Conservation (phyloP, 2,329 filamentous ascomycete genomes). For the Cladosporium colombiae region DNA sequence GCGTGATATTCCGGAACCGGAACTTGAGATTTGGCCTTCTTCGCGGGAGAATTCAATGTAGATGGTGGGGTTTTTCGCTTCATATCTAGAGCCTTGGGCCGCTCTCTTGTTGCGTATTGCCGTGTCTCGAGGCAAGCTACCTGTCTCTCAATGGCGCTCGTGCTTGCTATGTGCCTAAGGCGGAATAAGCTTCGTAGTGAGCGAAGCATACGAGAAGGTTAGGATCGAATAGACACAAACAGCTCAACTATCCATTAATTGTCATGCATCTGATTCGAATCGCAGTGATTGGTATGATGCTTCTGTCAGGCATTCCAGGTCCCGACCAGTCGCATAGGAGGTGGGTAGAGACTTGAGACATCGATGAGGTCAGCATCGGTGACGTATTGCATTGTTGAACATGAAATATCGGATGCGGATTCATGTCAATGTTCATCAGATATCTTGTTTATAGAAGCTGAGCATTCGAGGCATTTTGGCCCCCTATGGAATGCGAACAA, state of each 20-base stretch:
- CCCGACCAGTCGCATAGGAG: neutral
- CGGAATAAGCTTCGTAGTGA: neutral
- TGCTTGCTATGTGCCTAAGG: neutral
- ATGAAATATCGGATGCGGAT: too few species aligned
- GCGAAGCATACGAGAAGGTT: constrained; percentile 5
- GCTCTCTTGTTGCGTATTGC: neutral
- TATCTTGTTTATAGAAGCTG: neutral
- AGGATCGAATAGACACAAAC: neutral
- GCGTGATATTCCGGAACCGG: constrained; percentile 49
- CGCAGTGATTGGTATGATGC: neutral
- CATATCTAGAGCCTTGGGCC: constrained; percentile 22
- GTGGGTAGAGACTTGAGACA: neutral
- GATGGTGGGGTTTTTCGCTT: constrained; percentile 31
- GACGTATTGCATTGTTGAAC: constrained; percentile 9
- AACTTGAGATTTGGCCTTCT: constrained; percentile 36
- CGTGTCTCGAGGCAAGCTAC: neutral
- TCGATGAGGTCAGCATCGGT: neutral
- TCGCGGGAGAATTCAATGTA: constrained; percentile 25
- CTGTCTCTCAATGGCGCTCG: neutral
- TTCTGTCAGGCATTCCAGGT: neutral
- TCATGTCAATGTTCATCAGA: neutral
- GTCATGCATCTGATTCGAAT: neutral
- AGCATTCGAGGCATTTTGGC: neutral
- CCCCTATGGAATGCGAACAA: neutral
- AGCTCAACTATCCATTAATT: neutral